Evolutionary conservation across 495 filamentous ascomycete species (phyloP).

Genomic region (Haplographium delicatum): DNA sequence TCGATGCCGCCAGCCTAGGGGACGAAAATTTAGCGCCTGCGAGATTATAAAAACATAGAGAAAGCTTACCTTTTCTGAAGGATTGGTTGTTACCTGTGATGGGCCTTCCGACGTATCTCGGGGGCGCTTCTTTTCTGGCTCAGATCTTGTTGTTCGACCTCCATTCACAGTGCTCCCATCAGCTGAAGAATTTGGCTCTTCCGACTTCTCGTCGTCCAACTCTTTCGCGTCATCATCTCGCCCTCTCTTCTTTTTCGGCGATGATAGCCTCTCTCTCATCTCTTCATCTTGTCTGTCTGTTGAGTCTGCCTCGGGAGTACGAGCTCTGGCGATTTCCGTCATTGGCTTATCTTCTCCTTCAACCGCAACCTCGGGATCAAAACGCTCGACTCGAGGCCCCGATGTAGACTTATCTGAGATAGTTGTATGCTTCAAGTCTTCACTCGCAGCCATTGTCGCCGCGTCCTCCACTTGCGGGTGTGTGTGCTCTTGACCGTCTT

Average conservation of each 20-base stretch:
- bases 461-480: conserved; percentile 39
- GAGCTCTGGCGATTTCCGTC: conserved; percentile 12
- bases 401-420: conserved; percentile 42
- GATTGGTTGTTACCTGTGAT: too few relatives aligned
- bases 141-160: conserved; percentile 36
- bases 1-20: background rate
- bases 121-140: conserved; percentile 52
- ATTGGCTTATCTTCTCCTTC: conserved; percentile 22
- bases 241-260: conserved; percentile 55
- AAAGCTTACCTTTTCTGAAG: conserved; percentile 4
- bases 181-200: conserved; percentile 32
- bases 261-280: conserved; percentile 41
- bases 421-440: conserved; percentile 48
- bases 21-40: conserved; percentile 9
- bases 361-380: conserved; percentile 7
- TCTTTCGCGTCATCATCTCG: conserved; percentile 40
- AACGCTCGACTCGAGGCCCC: background rate
- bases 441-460: conserved; percentile 48
- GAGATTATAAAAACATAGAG: background rate
- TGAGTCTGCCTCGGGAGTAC: conserved; percentile 30
- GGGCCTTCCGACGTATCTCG: conserved; percentile 33
- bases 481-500: conserved; percentile 11
- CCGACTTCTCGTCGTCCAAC: conserved; percentile 25
- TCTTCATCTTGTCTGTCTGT: conserved; percentile 29
- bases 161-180: conserved; percentile 29